A percentile compares a stretch with the other conserved stretches of the same genome.
These are phyloP conservation scores for Botrytis sinoallii DNA, from an alignment of 2,329 filamentous ascomycete genomes.

Conservation along the genomic window DNA sequence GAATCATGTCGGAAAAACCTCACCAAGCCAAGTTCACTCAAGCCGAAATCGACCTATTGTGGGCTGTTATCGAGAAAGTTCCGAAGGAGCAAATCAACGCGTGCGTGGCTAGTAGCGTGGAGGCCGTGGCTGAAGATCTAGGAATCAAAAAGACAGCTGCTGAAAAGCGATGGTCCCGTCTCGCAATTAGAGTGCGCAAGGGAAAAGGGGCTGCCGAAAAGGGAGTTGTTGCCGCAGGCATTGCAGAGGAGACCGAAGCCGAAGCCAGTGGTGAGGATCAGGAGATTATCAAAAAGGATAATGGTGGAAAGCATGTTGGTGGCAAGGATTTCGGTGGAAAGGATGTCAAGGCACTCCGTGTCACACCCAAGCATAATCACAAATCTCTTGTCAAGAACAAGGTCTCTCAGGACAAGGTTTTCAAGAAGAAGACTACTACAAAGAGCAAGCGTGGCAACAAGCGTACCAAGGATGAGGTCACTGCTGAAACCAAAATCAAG, in stretches of 20 bases:
- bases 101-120: not conserved
- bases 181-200: not conserved
- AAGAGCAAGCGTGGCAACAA: not conserved
- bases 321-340: not conserved
- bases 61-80: not conserved
- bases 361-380: not conserved
- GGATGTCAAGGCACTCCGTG: not conserved
- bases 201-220: not conserved
- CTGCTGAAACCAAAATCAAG: not conserved
- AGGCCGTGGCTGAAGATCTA: not conserved
- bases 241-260: not conserved
- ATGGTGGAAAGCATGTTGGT: not conserved
- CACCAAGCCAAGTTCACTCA: not conserved
- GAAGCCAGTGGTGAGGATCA: not conserved
- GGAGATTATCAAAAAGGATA: not conserved
- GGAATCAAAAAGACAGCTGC: not conserved
- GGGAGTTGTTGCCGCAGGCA: not conserved
- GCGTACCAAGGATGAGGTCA: not conserved
- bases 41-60: not conserved
- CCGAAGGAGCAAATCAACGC: not conserved
- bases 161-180: not conserved
- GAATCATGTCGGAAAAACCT: not conserved
- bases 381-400: not conserved
- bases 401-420: not conserved
- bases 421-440: not conserved